Evolutionary conservation across 2,329 filamentous ascomycete species (phyloP).

Genomic region (Aspergillus tanneri): DNA sequence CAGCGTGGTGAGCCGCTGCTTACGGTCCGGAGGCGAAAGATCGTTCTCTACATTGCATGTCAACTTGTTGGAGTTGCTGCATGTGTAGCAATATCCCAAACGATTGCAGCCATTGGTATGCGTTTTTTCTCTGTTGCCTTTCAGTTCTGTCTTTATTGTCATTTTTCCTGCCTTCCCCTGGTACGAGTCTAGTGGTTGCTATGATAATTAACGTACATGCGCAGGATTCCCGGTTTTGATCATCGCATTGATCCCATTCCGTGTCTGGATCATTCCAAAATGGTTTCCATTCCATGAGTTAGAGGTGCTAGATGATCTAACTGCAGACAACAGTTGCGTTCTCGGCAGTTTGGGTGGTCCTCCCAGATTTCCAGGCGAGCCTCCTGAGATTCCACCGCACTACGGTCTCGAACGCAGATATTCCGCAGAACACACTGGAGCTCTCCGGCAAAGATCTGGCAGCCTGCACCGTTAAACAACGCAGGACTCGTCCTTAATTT

Average conservation of each 20-base stretch:
- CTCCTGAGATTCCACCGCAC: slow-evolving; percentile 19
- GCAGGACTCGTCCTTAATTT: no score
- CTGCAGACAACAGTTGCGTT: slow-evolving; percentile 54
- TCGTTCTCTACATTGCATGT: slow-evolving; percentile 52
- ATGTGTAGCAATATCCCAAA: slow-evolving; percentile 60
- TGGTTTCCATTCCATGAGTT: slow-evolving; percentile 54
- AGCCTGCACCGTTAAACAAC: no score
- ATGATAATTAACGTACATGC: background rate
- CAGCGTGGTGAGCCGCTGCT: slow-evolving; percentile 49
- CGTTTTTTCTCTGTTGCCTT: background rate
- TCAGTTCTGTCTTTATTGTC: background rate
- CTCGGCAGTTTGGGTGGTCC: slow-evolving; percentile 54
- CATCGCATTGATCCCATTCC: slow-evolving; percentile 55
- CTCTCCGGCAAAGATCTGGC: no score
- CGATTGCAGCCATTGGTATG: slow-evolving; percentile 55
- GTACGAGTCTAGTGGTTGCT: background rate
- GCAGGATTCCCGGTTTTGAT: slow-evolving; percentile 59
- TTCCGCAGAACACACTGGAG: no score
- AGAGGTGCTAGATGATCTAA: slow-evolving; percentile 53
- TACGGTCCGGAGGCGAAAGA: slow-evolving; percentile 45
- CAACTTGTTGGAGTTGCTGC: slow-evolving; percentile 54
- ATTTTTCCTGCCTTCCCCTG: background rate
- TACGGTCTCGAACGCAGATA: slow-evolving; percentile 22
- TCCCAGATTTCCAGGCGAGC: slow-evolving; percentile 40
- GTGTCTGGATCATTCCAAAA: slow-evolving; percentile 51